phyloP scores from a whole-genome alignment of 2,329 filamentous ascomycete genomes.

The Lachnellula willkommii region DNA sequence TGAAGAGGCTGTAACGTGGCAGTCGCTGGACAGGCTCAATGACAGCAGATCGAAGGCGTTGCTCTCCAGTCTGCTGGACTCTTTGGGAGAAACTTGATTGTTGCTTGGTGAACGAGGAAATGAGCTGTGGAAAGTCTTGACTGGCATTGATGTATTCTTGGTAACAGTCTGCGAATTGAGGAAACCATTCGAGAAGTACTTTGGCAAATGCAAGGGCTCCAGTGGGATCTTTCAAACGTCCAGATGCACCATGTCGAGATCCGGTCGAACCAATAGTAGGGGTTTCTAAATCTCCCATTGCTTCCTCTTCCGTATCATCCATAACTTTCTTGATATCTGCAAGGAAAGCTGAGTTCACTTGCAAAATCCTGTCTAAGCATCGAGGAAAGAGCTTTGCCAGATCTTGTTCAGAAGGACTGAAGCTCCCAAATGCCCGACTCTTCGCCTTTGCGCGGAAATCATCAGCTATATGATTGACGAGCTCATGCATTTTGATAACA shows the following conservation, averaged over 20 bases:
- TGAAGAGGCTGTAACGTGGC: conserved; percentile 90
- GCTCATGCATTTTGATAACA: conserved; percentile 76
- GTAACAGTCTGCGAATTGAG: conserved; percentile 85
- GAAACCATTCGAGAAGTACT: conserved; percentile 85
- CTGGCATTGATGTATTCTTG: conserved; percentile 89
- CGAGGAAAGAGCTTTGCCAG: conserved; percentile 74
- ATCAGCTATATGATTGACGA: conserved; percentile 74
- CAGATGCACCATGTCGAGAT: conserved; percentile 41
- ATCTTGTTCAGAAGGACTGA: conserved; percentile 67
- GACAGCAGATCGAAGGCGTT: conserved; percentile 80
- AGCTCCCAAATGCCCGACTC: conserved; percentile 52
- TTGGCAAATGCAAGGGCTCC: conserved; percentile 75
- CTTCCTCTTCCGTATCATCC: conserved; percentile 77
- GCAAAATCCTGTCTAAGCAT: conserved; percentile 73
- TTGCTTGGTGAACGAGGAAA: conserved; percentile 73
- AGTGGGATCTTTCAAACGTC: conserved; percentile 61
- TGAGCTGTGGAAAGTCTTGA: conserved; percentile 74
- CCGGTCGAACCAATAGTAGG: conserved; percentile 43
- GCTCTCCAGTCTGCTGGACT: conserved; percentile 80
- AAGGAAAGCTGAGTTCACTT: conserved; percentile 77
- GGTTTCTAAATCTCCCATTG: conserved; percentile 68
- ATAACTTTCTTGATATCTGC: conserved; percentile 69
- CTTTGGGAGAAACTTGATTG: conserved; percentile 78
- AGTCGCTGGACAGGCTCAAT: conserved; percentile 95
- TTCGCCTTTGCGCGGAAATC: conserved; percentile 71